These are phyloP conservation scores for Neurospora sp. DNA, from an alignment of 495 filamentous ascomycete species.

Conservation along the genomic window DNA sequence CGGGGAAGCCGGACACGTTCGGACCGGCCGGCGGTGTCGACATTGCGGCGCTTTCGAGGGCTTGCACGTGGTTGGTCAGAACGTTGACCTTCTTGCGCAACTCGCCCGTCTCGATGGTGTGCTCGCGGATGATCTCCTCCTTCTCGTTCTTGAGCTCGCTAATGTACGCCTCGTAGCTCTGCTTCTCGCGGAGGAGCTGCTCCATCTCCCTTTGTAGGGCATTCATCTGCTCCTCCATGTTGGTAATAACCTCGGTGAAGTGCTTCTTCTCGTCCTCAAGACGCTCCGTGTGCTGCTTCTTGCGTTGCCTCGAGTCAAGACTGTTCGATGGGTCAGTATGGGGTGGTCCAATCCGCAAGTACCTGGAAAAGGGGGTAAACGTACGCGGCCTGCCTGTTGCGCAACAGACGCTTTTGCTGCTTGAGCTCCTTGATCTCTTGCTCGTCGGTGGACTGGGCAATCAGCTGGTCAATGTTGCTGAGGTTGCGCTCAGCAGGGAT, in stretches of 20 bases:
- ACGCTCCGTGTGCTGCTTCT: slow-evolving; percentile 97
- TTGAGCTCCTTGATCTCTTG: slow-evolving; percentile 96
- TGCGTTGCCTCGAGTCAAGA: slow-evolving; percentile 91
- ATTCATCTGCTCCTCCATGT: slow-evolving; percentile 69
- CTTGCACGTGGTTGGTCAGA: slow-evolving; percentile 75
- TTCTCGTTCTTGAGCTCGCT: slow-evolving; percentile 73
- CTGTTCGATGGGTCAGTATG: slow-evolving; percentile 42
- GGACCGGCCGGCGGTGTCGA: slow-evolving; percentile 39
- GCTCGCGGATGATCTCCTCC: slow-evolving; percentile 77
- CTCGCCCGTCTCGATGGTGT: slow-evolving; percentile 90
- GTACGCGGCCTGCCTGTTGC: slow-evolving; percentile 95
- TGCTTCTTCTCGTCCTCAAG: slow-evolving; percentile 96
- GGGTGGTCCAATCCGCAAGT: slow-evolving; percentile 8
- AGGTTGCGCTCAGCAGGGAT: slow-evolving; percentile 90
- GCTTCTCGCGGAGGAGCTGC: slow-evolving; percentile 55
- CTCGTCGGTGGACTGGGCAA: slow-evolving; percentile 79
- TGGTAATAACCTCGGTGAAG: slow-evolving; percentile 60
- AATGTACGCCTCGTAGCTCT: slow-evolving; percentile 65
- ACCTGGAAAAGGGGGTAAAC: slow-evolving; percentile 27
- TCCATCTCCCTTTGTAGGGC: slow-evolving; percentile 58
- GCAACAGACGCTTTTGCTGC: slow-evolving; percentile 90
- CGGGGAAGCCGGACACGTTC: slow-evolving; percentile 51
- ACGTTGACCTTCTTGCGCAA: slow-evolving; percentile 92
- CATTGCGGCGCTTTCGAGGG: slow-evolving; percentile 55
- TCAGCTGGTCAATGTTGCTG: slow-evolving; percentile 89